phyloP scores from a whole-genome alignment of 179 eudicot species.

The Corrigiola litoralis region DNA sequence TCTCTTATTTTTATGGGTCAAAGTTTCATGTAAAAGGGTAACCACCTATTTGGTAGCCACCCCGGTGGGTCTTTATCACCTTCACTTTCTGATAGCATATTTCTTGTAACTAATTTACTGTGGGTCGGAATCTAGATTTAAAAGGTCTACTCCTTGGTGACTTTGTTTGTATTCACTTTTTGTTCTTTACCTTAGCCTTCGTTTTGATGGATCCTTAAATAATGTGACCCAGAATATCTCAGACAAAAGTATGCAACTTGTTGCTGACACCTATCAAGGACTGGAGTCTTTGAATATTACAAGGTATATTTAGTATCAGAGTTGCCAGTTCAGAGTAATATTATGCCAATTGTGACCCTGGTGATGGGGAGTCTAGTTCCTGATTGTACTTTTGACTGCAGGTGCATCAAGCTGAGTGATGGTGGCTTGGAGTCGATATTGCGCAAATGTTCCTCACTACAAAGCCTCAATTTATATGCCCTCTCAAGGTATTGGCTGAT shows the following conservation, averaged over 20 bases:
- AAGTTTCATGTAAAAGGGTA: too few species aligned
- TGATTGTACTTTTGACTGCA: constrained; percentile 15
- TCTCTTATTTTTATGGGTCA: too few species aligned
- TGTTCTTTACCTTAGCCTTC: neutral
- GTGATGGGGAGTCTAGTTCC: constrained; percentile 2
- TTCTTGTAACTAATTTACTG: neutral
- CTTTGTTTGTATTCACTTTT: neutral
- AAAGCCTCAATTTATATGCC: constrained; percentile 80
- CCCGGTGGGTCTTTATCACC: neutral
- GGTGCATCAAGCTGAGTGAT: constrained; percentile 87
- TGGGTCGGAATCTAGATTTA: neutral
- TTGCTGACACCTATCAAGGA: constrained; percentile 55
- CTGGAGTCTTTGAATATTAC: constrained; percentile 73
- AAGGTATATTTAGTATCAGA: constrained; percentile 38
- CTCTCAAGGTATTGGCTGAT: constrained; percentile 60
- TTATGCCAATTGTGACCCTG: neutral
- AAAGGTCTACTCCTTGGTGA: neutral
- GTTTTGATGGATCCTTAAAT: constrained; percentile 14
- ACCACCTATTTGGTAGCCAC: too few species aligned
- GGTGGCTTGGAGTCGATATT: constrained; percentile 64
- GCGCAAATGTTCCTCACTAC: constrained; percentile 60
- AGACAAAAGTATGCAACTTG: constrained; percentile 64
- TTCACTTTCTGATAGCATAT: neutral
- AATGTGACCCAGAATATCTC: constrained; percentile 56
- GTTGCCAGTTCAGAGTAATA: neutral